Base-by-base conservation (phyloP, 2,329 filamentous ascomycete species). In the Fusarium virguliforme region DNA sequence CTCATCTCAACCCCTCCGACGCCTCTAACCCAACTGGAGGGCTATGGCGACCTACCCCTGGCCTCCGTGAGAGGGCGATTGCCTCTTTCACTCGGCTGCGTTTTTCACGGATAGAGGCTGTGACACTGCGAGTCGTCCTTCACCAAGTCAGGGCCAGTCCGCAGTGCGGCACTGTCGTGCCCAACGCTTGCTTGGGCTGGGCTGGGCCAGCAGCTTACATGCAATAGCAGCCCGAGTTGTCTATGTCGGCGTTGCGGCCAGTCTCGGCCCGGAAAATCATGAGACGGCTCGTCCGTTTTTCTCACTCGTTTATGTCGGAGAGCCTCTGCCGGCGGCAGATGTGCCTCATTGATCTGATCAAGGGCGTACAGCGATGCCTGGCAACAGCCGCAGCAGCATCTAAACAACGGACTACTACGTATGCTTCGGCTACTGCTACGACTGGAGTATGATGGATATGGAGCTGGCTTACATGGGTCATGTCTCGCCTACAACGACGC, bases 141-240 rank as follows among this genome's bases (percentile, higher is more conserved):
- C 34, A 24, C 34, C 51, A 50, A 58, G 40, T 54, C 43, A 35
- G 37, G 53, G 46, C 50, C 43, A 50, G 43, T 50, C 46, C 15
- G 46, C 26, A 15, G 46, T 50, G 46, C 46, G 26, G 26, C 15
- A 32, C 46, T 10, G 15, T 50, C 46, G 26, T 50, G 26, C 46
- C 46, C 46, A 50, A 32, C 46, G 46, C 26, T 18, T n/a, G n/a
- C n/a, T n/a, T n/a, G n/a, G n/a, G n/a, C n/a, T 50, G 43, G 26
- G 43, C 43, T 18, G 28, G 43, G n/a, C 43, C 37, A 50, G 40
- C 37, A 46, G 50, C 43, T 51, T 40, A 60, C 65, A 35, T 54
- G 35, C 57, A 53, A 37, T 53, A 46, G 38, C 58, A 64, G 18
- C 57, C 54, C 67, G 67, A 61, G 51, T 46, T 67, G 64, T 41